phyloP scores from a whole-genome alignment of 75 land plant species.

The Ceratopteris richardii region DNA sequence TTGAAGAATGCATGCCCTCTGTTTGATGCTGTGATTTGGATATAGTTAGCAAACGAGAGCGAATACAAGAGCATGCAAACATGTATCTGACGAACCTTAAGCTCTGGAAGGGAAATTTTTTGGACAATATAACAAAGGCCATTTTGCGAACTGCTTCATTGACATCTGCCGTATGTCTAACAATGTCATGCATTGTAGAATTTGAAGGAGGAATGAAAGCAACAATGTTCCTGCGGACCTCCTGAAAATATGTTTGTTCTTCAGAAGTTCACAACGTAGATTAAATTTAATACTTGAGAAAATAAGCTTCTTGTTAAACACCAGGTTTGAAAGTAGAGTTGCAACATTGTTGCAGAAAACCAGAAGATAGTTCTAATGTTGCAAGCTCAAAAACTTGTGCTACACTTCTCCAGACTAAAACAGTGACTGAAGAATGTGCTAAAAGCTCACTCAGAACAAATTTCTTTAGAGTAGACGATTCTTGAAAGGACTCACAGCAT shows the following conservation, averaged over 20 bases:
- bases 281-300: no score
- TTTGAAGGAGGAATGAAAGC: constrained; percentile 72
- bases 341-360: no score
- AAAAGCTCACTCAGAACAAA: no score
- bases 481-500: constrained; percentile 35
- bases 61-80: neutral
- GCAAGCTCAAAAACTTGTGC: no score
- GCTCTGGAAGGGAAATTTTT: constrained; percentile 78
- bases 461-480: no score
- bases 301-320: no score
- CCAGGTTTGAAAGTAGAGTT: no score
- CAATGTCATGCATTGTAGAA: constrained; percentile 43
- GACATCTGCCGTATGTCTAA: constrained; percentile 76
- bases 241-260: constrained; percentile 66
- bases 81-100: constrained; percentile 45
- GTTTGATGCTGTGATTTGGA: constrained; percentile 55
- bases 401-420: no score
- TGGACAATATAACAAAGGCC: constrained; percentile 70
- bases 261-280: no score
- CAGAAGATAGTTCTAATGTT: no score
- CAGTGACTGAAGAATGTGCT: no score
- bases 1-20: constrained; percentile 63
- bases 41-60: no score
- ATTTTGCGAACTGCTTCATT: constrained; percentile 80
- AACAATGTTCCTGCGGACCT: constrained; percentile 65